A percentile compares a stretch with the other conserved stretches of the same genome.
These are phyloP conservation scores for Pseudogymnoascus sp. DNA, from an alignment of 2,329 filamentous ascomycete genomes.

Conservation along the genomic window DNA sequence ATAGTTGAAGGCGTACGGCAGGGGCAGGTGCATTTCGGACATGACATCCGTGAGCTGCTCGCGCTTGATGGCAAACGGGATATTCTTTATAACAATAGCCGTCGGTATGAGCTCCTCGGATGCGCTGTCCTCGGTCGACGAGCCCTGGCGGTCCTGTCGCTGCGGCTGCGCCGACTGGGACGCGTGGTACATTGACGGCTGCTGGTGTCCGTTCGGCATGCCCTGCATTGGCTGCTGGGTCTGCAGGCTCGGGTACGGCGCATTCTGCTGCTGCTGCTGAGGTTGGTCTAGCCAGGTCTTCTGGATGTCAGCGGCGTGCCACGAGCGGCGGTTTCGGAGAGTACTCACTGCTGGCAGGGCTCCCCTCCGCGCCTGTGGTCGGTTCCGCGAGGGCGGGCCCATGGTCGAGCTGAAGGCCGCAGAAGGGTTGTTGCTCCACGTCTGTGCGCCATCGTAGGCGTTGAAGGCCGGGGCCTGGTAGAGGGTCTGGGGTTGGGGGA, in stretches of 20 bases:
- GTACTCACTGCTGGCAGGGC: not conserved
- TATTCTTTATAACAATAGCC: conserved; percentile 99
- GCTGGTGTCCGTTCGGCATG: not conserved
- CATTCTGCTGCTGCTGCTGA: not conserved
- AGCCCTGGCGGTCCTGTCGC: not conserved
- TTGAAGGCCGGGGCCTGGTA: not conserved
- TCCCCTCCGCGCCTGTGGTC: not conserved
- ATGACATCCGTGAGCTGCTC: conserved; percentile 89
- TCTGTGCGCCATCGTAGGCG: conserved; percentile 1
- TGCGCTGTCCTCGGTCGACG: conserved; percentile 10
- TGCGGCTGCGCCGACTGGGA: conserved; percentile 2
- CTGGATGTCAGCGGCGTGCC: not conserved
- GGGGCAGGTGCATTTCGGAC: conserved; percentile 85
- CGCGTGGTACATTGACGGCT: not conserved
- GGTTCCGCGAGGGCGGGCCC: not conserved
- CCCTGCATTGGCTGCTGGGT: conserved; percentile 1
- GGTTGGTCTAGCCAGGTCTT: conserved; percentile 1
- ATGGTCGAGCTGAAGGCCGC: not conserved
- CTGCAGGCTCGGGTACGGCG: conserved; percentile 1
- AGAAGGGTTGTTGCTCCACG: not conserved
- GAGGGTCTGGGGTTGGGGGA: not conserved
- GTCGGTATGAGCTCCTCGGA: conserved; percentile 88
- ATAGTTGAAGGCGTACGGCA: conserved; percentile 98
- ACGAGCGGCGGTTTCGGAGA: not conserved
- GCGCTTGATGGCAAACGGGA: conserved; percentile 96